These are phyloP conservation scores for Rubroshorea leprosula DNA, from an alignment of 345 rosid species.

Conservation along the genomic window DNA sequence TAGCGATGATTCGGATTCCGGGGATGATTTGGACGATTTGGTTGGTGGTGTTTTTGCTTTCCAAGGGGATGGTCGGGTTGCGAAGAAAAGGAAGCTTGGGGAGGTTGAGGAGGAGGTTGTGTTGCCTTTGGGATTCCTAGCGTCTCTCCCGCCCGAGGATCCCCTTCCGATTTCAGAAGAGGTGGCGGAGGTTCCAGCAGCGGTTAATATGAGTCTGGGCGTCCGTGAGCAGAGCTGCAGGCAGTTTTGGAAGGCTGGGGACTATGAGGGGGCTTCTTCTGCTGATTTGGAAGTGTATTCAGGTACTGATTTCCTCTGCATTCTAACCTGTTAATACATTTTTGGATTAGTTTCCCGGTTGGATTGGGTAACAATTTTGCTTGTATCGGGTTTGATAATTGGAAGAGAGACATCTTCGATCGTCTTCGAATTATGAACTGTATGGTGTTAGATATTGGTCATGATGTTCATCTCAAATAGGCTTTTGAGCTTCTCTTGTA, in stretches of 20 bases:
- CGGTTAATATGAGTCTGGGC: neutral
- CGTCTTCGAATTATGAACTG: too few species aligned
- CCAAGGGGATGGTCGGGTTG: constrained; percentile 2
- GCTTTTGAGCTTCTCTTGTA: too few species aligned
- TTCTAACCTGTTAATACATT: neutral
- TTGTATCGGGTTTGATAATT: neutral
- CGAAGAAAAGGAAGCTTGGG: constrained; percentile 23
- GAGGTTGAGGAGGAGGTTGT: constrained; percentile 20
- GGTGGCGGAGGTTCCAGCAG: constrained; percentile 7
- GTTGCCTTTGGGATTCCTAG: constrained; percentile 45
- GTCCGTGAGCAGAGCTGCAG: constrained; percentile 27
- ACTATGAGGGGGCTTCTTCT: constrained; percentile 50
- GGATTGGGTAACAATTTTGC: neutral
- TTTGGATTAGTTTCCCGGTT: neutral
- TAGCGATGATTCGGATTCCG: constrained; percentile 52
- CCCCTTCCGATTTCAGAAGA: constrained; percentile 9
- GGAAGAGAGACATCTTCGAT: too few species aligned
- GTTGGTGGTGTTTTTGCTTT: constrained; percentile 3
- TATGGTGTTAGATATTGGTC: too few species aligned
- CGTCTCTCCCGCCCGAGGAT: constrained; percentile 29
- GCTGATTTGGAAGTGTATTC: constrained; percentile 42
- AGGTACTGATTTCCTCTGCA: constrained; percentile 27
- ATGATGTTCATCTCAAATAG: too few species aligned
- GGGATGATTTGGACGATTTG: constrained; percentile 23
- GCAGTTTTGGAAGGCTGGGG: constrained; percentile 97